Evolutionary conservation across 768 basidiomycete species (phyloP), one percentile per base, ranked within the genome.

Genomic region (Amanita subjunquillea): DNA sequence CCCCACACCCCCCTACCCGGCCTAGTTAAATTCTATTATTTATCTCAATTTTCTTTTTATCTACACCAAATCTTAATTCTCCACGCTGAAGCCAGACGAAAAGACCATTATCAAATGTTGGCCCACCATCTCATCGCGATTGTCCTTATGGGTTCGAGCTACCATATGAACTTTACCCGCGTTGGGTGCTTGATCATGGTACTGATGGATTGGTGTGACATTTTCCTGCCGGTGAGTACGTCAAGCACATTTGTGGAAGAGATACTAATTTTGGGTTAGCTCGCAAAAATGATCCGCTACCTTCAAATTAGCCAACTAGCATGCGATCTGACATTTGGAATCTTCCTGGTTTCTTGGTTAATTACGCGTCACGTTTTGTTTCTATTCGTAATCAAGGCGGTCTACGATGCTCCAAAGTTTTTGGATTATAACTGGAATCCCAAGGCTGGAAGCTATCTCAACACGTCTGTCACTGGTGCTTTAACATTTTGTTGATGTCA

Each of bases 91-190:
- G 91, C 84, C 37, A 79, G 83, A 51, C 76, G 96, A 53, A 92
- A 91, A 65, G 96, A 99, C 67, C 91, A 97, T 67, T 72, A 74
- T 60, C 95, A 97, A 68, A 97, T 97, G 95, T 87, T 97, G 79
- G 72, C 83, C 23, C 96, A 99, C 71, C 96, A 99, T 65, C 63
- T 95, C 59, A 86, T 98, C 58, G 95, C 93, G 10, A 77, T 93
- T 55, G 62, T 75, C 46, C 79, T 99, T 56, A 82, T 97, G 69
- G 67, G 74, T 32, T 61, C 72, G 38, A 92, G 89, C 66, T 98
- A 96, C 69, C 75, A 76, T 55, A 80, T 75, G 64, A 86, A 93
- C 67, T 85, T 83, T 63, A 95, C 91, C 7, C 86, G 93, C 42
- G 78, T 94, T 41, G 96, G 96, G 13, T 90, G 86, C 59, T 71